phyloP scores from a whole-genome alignment of 2,329 filamentous ascomycete genomes.

The Cladosporium sphaerospermum region DNA sequence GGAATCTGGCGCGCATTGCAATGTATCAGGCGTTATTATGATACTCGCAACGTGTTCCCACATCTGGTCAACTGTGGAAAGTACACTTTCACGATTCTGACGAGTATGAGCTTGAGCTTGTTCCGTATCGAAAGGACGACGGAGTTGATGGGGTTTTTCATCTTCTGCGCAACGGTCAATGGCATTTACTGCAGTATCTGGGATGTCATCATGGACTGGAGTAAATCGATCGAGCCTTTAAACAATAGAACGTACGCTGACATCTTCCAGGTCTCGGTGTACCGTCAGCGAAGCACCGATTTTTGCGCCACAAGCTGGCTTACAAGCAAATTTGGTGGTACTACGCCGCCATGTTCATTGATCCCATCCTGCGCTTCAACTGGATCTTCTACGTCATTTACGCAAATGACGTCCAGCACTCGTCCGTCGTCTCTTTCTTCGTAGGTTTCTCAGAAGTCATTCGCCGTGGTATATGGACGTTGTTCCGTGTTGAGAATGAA shows the following conservation, averaged over 20 bases:
- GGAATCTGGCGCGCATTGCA: slow-evolving; percentile 87
- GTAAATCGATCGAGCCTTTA: slow-evolving; percentile 10
- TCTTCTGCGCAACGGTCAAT: slow-evolving; percentile 75
- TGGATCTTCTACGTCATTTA: slow-evolving; percentile 94
- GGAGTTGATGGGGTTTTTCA: slow-evolving; percentile 63
- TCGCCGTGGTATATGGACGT: slow-evolving; percentile 82
- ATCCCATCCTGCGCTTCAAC: slow-evolving; percentile 81
- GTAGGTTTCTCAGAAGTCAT: slow-evolving; percentile 72
- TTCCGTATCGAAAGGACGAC: slow-evolving; percentile 64
- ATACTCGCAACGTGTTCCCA: slow-evolving; percentile 82
- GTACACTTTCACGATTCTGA: slow-evolving; percentile 76
- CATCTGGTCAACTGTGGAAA: slow-evolving; percentile 91
- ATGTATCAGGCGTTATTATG: slow-evolving; percentile 80
- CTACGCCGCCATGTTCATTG: slow-evolving; percentile 74
- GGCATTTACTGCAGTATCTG: slow-evolving; percentile 78
- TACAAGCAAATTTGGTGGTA: slow-evolving; percentile 69
- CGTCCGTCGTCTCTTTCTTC: slow-evolving; percentile 71
- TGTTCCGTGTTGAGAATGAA: slow-evolving; percentile 95
- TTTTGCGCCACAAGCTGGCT: slow-evolving; percentile 68
- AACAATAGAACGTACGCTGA: background rate
- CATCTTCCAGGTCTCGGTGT: slow-evolving; percentile 55
- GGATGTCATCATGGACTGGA: slow-evolving; percentile 97
- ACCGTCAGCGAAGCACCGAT: slow-evolving; percentile 53
- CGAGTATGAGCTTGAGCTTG: slow-evolving; percentile 70
- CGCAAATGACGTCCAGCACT: slow-evolving; percentile 72